These are phyloP conservation scores for Cicer bijugum DNA, from an alignment of 306 rosid genomes.

Conservation along the genomic window DNA sequence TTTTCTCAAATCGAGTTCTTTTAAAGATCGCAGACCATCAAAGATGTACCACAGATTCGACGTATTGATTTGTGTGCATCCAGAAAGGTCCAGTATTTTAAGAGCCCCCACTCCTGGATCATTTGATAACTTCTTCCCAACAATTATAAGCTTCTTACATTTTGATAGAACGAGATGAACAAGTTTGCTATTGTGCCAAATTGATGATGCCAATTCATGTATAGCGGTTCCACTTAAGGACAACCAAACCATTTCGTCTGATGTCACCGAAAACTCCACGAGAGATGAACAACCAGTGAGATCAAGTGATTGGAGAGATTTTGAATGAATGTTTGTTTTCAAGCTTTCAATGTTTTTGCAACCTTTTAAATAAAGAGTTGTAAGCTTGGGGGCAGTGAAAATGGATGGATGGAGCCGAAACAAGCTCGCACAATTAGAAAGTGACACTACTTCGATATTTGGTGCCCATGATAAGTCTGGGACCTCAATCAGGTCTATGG, in stretches of 20 bases:
- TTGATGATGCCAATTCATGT: constrained; percentile 3
- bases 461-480: background rate
- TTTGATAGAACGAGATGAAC: fast-evolving
- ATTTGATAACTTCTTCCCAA: background rate
- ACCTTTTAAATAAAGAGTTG: fast-evolving
- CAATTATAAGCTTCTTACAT: background rate
- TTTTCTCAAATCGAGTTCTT: fast-evolving
- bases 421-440: fast-evolving
- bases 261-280: background rate
- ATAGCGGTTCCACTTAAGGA: background rate
- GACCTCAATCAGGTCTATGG: background rate
- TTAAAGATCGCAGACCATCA: background rate
- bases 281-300: background rate
- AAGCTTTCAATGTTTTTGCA: constrained; percentile 6
- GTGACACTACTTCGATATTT: background rate
- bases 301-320: background rate
- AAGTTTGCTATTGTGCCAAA: background rate
- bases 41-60: background rate
- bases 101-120: background rate
- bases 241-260: background rate
- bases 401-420: background rate
- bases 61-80: constrained; percentile 18
- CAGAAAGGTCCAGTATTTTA: background rate
- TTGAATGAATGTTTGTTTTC: background rate
- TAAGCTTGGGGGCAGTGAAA: constrained; percentile 3